Evolutionary conservation across 805 yeast genomes (phyloP), one percentile per base, ranked within the genome.

Genomic region (Suhomyces xylopsoci): DNA sequence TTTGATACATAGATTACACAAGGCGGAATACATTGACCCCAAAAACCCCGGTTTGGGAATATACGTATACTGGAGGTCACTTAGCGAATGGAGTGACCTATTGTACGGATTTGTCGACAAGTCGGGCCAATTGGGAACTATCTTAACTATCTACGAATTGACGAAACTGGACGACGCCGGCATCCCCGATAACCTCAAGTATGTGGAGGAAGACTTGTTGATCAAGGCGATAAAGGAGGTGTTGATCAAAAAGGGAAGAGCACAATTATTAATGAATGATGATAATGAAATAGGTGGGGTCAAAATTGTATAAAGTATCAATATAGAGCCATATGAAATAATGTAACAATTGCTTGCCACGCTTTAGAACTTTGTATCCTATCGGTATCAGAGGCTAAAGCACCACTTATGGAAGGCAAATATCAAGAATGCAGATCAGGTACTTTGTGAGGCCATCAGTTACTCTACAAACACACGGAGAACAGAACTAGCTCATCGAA

Each of bases 131-230:
- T 72, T 79, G 50, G 88, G 89, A 5, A 76, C 86, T 1, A 86
- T 93, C 1, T 70, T 93, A 49, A 93, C 98, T 0, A 67, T 91
- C 14, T 91, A 88, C 66, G 98, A 93, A 68, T 66, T 93, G 36
- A 74, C 85, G 0, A 80, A 82, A 52, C 86, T 88, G 50, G 77
- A 72, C 43, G 93, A 87, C 45, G 67, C 80, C 50, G 80, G 82
- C 1, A 53, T 65, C 1, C 74, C 77, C 5, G 82, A 84, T 61
- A 86, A 81, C 44, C 84, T 92, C 59, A 77, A 77, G 51, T 82
- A 82, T 12, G 78, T 91, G 58, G 90, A 88, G 58, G 73, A 79
- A 36, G 62, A 65, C 12, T 62, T 90, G 12, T 67, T 92, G 52
- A 71, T 77, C 9, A 70, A 72, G 55, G 82, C 86, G 2, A 63